phyloP scores from a whole-genome alignment of 305 asterid genomes.

The Solanum hybrid region DNA sequence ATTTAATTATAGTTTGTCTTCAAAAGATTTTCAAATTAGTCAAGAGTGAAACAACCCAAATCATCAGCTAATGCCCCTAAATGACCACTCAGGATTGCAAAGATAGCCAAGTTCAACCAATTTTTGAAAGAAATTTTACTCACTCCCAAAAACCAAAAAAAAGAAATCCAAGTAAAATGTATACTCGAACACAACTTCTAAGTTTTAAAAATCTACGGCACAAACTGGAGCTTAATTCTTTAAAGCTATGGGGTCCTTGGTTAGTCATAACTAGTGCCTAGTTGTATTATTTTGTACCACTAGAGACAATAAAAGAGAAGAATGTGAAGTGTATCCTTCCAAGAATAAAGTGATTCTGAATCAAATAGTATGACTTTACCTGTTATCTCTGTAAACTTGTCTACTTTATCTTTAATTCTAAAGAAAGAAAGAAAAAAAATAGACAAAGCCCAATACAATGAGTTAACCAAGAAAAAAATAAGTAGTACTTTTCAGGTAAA shows the following conservation, averaged over 20 bases:
- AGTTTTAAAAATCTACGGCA: rapidly evolving
- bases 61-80: neutral
- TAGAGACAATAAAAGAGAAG: slow-evolving; percentile 8
- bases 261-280: neutral
- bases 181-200: neutral
- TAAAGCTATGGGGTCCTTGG: neutral
- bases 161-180: neutral
- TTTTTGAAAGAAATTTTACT: neutral
- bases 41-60: neutral
- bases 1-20: neutral
- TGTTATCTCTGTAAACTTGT: slow-evolving; percentile 31
- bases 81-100: neutral
- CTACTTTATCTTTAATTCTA: slow-evolving; percentile 15
- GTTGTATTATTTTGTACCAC: neutral
- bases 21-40: neutral
- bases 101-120: neutral
- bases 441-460: slow-evolving; percentile 16
- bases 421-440: slow-evolving; percentile 15
- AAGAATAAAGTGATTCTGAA: slow-evolving; percentile 14
- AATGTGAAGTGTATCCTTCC: slow-evolving; percentile 23
- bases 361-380: slow-evolving; percentile 12
- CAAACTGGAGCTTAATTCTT: neutral
- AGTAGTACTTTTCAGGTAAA: slow-evolving; percentile 43
- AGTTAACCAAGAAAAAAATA: slow-evolving; percentile 39
- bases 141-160: neutral